These are phyloP conservation scores for Noccaea caerulescens DNA, from an alignment of 345 rosid genomes.

Conservation along the genomic window DNA sequence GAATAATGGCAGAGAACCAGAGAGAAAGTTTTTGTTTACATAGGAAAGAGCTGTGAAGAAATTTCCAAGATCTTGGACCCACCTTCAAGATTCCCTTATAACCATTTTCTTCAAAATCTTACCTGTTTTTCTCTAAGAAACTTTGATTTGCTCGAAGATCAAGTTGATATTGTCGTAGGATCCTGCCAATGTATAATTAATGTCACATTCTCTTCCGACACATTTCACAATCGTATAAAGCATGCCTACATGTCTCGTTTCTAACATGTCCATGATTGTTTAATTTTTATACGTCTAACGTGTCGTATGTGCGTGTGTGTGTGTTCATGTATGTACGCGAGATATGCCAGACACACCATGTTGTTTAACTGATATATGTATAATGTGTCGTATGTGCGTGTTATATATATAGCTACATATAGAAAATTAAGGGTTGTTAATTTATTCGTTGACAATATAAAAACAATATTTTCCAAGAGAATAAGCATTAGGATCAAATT, in stretches of 20 bases:
- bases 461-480: background rate
- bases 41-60: constrained; percentile 36
- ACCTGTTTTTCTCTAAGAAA: constrained; percentile 41
- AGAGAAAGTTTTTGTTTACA: constrained; percentile 19
- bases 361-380: no score
- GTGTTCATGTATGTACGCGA: background rate
- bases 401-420: background rate
- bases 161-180: constrained; percentile 37
- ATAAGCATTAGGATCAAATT: background rate
- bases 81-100: constrained; percentile 32
- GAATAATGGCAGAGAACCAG: constrained; percentile 43
- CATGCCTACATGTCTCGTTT: constrained; percentile 35
- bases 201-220: constrained; percentile 39
- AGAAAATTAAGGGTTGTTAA: constrained; percentile 1
- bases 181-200: constrained; percentile 31
- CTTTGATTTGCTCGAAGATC: constrained; percentile 41
- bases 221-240: constrained; percentile 39
- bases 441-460: constrained; percentile 13
- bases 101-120: constrained; percentile 33
- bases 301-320: constrained; percentile 1
- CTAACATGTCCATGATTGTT: constrained; percentile 20
- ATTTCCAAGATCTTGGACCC: constrained; percentile 46
- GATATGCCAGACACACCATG: constrained; percentile 16
- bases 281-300: constrained; percentile 11
- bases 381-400: no score